Evolutionary conservation across 495 filamentous ascomycete species (phyloP).

Genomic region (Aspergillus nidulans): DNA sequence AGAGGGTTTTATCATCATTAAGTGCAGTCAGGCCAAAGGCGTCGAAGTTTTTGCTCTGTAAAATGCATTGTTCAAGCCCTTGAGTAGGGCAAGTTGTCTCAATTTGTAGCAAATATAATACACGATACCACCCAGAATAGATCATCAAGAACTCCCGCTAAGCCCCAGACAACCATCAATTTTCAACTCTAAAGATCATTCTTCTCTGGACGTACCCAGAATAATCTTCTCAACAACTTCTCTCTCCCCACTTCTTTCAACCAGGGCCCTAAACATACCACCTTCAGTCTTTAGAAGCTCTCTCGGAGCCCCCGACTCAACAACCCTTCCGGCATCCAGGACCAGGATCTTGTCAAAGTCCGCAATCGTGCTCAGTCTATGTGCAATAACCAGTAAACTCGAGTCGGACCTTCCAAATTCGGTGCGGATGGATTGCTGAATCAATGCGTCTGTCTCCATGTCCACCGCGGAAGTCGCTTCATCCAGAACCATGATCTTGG

Average conservation of each 20-base stretch:
- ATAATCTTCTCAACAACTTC: conserved; percentile 56
- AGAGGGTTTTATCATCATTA: no score
- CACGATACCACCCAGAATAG: no score
- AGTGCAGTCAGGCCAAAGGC: no score
- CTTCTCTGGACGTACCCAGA: not conserved
- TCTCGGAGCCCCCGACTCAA: conserved; percentile 67
- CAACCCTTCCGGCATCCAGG: conserved; percentile 67
- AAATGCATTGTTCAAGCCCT: not conserved
- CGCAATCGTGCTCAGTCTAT: conserved; percentile 78
- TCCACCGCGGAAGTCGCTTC: conserved; percentile 89
- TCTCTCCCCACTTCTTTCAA: conserved; percentile 70
- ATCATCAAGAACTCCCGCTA: not conserved
- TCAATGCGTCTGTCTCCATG: conserved; percentile 76
- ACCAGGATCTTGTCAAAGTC: conserved; percentile 85
- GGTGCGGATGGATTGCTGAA: conserved; percentile 76
- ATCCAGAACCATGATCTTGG: conserved; percentile 84
- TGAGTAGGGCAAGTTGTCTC: not conserved
- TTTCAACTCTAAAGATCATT: not conserved
- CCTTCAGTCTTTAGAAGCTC: conserved; percentile 58
- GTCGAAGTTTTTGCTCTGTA: not conserved
- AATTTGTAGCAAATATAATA: not conserved
- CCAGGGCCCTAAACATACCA: conserved; percentile 66
- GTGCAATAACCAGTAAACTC: conserved; percentile 83
- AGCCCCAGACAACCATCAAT: not conserved
- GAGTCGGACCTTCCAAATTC: conserved; percentile 66